Evolutionary conservation across 148 eudicot genomes (phyloP).

Genomic region (Rhododendron simsii): DNA sequence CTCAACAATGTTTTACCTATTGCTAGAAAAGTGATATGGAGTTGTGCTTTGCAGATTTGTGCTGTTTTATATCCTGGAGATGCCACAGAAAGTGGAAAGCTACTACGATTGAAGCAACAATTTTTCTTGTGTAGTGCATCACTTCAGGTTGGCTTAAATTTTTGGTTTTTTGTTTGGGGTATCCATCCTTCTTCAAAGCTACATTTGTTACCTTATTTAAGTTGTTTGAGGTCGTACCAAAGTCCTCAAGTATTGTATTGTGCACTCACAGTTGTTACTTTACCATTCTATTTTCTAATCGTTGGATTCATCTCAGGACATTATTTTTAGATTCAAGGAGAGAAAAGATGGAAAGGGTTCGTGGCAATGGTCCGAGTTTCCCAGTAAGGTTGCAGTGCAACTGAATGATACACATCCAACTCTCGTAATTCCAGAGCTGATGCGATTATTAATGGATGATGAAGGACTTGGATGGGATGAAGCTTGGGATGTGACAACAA

Average conservation of each 20-base stretch:
- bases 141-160: conserved; percentile 62
- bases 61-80: conserved; percentile 98
- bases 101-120: conserved; percentile 91
- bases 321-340: conserved; percentile 87
- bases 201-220: background rate
- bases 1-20: background rate
- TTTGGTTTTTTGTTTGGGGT: background rate
- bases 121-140: conserved; percentile 98
- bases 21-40: background rate
- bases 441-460: conserved; percentile 91
- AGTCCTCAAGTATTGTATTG: conserved; percentile 9
- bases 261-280: background rate
- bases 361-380: conserved; percentile 77
- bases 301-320: conserved; percentile 51
- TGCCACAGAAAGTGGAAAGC: conserved; percentile 88
- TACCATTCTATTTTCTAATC: background rate
- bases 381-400: conserved; percentile 93
- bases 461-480: conserved; percentile 99
- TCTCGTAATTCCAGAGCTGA: conserved; percentile 91
- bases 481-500: conserved; percentile 89
- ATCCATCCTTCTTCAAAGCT: conserved; percentile 3
- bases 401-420: conserved; percentile 99
- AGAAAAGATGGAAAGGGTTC: conserved; percentile 47
- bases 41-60: conserved; percentile 65
- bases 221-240: background rate